A percentile compares a stretch with the other conserved stretches of the same genome.
These are phyloP conservation scores for Cicer cuneatum DNA, from an alignment of 306 rosid genomes.

Conservation along the genomic window DNA sequence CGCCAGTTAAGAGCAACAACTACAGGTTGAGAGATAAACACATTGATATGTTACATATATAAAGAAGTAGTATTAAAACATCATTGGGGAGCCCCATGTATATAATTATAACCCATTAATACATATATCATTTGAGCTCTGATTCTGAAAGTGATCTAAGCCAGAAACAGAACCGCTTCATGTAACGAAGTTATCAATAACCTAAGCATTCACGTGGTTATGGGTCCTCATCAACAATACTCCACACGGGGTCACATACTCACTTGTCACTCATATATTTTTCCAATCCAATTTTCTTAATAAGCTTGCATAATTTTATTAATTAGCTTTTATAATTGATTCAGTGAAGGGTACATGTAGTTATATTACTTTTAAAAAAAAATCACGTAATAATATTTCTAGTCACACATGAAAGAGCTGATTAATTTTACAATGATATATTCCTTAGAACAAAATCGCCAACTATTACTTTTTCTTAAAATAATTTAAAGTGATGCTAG, in stretches of 20 bases:
- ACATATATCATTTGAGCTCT: not conserved
- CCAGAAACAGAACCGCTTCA: not conserved
- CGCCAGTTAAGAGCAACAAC: slow-evolving; percentile 22
- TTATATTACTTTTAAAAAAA: no score
- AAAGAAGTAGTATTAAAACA: not conserved
- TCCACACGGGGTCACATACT: not conserved
- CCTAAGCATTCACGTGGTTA: slow-evolving; percentile 43
- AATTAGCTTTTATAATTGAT: no score
- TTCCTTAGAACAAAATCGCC: no score
- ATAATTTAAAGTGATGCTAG: no score
- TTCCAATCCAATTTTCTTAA: no score
- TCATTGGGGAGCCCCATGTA: slow-evolving; percentile 25
- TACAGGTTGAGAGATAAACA: slow-evolving; percentile 9
- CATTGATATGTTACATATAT: not conserved
- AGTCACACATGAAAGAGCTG: no score
- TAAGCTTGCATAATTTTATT: no score
- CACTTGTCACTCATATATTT: not conserved
- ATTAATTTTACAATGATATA: no score
- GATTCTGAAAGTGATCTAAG: slow-evolving; percentile 4
- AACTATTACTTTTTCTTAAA: no score
- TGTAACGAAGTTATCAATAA: slow-evolving; percentile 12
- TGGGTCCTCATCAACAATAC: slow-evolving; percentile 35
- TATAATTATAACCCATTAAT: not conserved
- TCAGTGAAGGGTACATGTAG: no score
- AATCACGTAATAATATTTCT: no score